Evolutionary conservation across 164 flowering plant species (phyloP).

Genomic region (Piper betle): DNA sequence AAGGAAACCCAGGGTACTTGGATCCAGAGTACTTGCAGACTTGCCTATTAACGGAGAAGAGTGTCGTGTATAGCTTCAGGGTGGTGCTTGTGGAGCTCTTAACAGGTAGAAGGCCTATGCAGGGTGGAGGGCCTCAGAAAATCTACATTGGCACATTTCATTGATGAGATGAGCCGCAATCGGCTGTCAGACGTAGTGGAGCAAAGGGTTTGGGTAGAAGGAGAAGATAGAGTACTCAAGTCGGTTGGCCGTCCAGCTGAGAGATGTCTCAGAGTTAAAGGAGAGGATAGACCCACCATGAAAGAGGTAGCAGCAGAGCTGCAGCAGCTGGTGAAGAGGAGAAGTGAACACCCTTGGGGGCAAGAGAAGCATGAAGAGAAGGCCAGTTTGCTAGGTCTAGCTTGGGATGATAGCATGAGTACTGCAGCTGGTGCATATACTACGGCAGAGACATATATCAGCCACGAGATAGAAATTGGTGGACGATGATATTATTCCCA

Average conservation of each 20-base stretch:
- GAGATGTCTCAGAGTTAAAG: slow-evolving; percentile 6
- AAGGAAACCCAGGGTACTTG: background rate
- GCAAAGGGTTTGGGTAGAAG: background rate
- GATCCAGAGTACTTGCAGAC: slow-evolving; percentile 4
- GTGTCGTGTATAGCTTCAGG: slow-evolving; percentile 3
- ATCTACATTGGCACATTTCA: background rate
- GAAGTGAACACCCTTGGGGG: background rate
- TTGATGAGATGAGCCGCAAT: background rate
- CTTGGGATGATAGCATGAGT: background rate
- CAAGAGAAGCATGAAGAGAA: background rate
- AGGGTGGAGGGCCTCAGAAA: background rate
- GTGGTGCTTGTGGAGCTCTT: slow-evolving; percentile 3
- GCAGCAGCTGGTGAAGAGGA: background rate
- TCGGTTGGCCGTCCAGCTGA: background rate
- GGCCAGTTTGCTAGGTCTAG: background rate
- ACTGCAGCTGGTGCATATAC: too few relatives aligned
- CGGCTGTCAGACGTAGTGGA: background rate
- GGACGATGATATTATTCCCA: too few relatives aligned
- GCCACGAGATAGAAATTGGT: too few relatives aligned
- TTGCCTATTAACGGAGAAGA: slow-evolving; percentile 2
- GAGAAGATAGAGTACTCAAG: background rate
- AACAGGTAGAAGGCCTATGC: background rate
- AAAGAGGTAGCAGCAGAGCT: slow-evolving; percentile 3
- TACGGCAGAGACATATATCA: too few relatives aligned
- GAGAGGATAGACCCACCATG: slow-evolving; percentile 6